Percentiles rank a stretch among this genome's conserved stretches.
phyloP scores from a whole-genome alignment of 139 green algal genomes.

The Chlorella vulgaris region DNA sequence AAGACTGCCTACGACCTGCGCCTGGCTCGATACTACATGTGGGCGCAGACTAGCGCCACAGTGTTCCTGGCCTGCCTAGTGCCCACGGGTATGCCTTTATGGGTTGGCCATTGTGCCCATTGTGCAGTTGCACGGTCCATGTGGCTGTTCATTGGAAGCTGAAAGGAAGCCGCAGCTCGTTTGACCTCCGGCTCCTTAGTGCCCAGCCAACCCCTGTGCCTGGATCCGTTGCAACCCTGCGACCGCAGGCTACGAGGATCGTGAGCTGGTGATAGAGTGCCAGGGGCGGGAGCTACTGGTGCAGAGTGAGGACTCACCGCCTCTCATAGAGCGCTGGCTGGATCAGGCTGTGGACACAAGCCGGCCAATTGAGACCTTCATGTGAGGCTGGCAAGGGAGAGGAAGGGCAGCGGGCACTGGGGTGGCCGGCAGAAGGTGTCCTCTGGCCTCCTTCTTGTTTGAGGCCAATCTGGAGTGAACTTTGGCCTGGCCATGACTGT shows the following conservation, averaged over 20 bases:
- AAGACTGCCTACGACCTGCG: slow-evolving; percentile 48
- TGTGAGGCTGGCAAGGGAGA: slow-evolving; percentile 1
- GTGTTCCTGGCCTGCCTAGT: slow-evolving; percentile 66
- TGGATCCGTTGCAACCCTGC: too few species aligned
- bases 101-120: too few species aligned
- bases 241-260: slow-evolving; percentile 61
- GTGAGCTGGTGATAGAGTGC: slow-evolving; percentile 57
- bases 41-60: slow-evolving; percentile 65
- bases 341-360: slow-evolving; percentile 39
- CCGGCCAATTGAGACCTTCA: slow-evolving; percentile 52
- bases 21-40: slow-evolving; percentile 81
- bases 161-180: too few species aligned
- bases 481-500: too few species aligned
- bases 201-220: too few species aligned
- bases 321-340: slow-evolving; percentile 61
- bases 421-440: neutral
- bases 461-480: too few species aligned
- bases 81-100: neutral
- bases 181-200: too few species aligned
- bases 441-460: too few species aligned
- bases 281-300: slow-evolving; percentile 41
- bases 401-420: neutral
- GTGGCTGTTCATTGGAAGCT: neutral
- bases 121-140: neutral
- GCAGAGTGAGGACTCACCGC: slow-evolving; percentile 63